Base-by-base conservation (phyloP, 2,329 filamentous ascomycete species). In the Aulographum hederae region DNA sequence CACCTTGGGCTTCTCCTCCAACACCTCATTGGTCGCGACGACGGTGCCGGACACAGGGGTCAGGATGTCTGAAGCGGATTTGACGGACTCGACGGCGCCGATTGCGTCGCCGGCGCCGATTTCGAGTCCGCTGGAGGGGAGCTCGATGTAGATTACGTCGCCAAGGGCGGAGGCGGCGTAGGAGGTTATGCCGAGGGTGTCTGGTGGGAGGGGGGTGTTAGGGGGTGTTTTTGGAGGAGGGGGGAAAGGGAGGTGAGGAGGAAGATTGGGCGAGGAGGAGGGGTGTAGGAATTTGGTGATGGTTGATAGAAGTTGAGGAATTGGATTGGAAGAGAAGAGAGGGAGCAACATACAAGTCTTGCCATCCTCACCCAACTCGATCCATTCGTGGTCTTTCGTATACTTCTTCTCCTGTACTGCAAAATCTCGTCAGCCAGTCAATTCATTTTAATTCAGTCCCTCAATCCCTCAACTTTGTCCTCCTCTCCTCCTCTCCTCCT, bases 371-470 rank as follows among this genome's bases (percentile, higher is more conserved):
- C 74, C 76, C 37, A 93, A 62, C 57, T 94, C 84, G 53, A 98
- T 74, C 89, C 89, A 98, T 64, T 98, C 89, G 65, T 98, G 89
- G 52, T 94, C 86, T 54, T 85, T 78, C 41, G 89, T 94, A 66
- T 92, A 98, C 54, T 76, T 80, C 61, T 89, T 86, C 44, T 69
- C 61, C n/a, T n/a, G n/a, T n/a, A n/a, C n/a, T n/a, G n/a, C n/a
- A n/a, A n/a, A n/a, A n/a, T n/a, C n/a, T n/a, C n/a, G n/a, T n/a
- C n/a, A n/a, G n/a, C n/a, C n/a, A n/a, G n/a, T n/a, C n/a, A n/a
- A n/a, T n/a, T n/a, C n/a, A n/a, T n/a, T n/a, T n/a, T n/a, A n/a
- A n/a, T n/a, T n/a, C n/a, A n/a, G n/a, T n/a, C n/a, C n/a, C n/a
- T n/a, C n/a, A n/a, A n/a, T n/a, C n/a, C n/a, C n/a, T n/a, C n/a